Evolutionary conservation across 768 basidiomycete species (phyloP).

Genomic region (Russula dissimulans): DNA sequence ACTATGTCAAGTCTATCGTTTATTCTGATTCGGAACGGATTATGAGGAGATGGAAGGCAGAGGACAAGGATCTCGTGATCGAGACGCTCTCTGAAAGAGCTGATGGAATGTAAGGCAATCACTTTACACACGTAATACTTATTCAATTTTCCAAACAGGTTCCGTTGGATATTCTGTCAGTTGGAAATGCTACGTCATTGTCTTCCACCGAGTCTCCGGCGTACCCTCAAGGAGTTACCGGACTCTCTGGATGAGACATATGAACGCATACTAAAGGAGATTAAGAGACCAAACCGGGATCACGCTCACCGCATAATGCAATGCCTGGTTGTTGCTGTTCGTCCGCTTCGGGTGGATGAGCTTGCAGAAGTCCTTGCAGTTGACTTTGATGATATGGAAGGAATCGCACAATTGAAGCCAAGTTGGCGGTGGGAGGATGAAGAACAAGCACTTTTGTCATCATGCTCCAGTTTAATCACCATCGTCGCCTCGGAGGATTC

Average conservation of each 20-base stretch:
- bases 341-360: too few species aligned
- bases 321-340: not conserved
- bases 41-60: not conserved
- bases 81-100: not conserved
- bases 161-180: not conserved
- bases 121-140: not conserved
- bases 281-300: not conserved
- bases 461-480: not conserved
- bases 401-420: not conserved
- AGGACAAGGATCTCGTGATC: not conserved
- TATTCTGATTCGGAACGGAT: not conserved
- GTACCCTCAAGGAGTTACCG: not conserved
- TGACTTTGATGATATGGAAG: not conserved
- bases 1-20: too few species aligned
- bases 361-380: too few species aligned
- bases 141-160: not conserved
- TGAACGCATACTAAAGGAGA: not conserved
- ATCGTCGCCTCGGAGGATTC: not conserved
- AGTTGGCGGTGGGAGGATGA: not conserved
- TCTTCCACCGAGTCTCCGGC: not conserved
- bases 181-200: not conserved
- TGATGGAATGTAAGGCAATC: not conserved
- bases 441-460: not conserved
- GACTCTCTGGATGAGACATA: not conserved
- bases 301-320: not conserved